These are phyloP conservation scores for Adansonia digitata DNA, from an alignment of 345 rosid species.

Conservation along the genomic window DNA sequence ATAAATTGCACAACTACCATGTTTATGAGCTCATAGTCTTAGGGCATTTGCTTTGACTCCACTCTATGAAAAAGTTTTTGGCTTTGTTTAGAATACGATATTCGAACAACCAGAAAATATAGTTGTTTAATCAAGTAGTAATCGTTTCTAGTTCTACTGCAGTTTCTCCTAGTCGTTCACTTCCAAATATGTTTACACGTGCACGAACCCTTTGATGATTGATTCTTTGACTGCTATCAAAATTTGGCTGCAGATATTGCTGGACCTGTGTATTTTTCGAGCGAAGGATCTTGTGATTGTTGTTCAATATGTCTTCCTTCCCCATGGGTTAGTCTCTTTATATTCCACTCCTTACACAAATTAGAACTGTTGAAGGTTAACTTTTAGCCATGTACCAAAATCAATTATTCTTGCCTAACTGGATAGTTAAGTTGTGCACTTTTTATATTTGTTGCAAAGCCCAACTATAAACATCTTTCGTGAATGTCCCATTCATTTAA, in stretches of 20 bases:
- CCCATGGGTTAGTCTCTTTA: neutral
- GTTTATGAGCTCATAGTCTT: neutral
- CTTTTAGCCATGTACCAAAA: neutral
- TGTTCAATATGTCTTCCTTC: slow-evolving; percentile 1
- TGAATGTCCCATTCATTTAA: neutral
- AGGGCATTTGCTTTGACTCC: neutral
- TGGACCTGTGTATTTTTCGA: slow-evolving; percentile 6
- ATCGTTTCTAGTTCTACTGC: neutral
- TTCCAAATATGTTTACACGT: neutral
- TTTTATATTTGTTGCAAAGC: neutral
- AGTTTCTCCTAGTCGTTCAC: neutral
- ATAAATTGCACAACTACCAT: neutral
- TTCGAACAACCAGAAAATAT: neutral
- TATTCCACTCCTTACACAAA: neutral
- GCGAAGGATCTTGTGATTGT: neutral
- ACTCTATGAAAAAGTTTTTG: neutral
- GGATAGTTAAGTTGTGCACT: neutral
- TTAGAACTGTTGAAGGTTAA: neutral
- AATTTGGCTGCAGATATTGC: slow-evolving; percentile 28
- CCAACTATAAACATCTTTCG: neutral
- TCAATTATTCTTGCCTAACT: neutral
- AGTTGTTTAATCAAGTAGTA: neutral
- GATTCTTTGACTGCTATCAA: neutral
- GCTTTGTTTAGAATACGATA: neutral
- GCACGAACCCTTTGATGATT: neutral